phyloP scores from a whole-genome alignment of 768 basidiomycete species.

The Coprinopsis strossmayeri region DNA sequence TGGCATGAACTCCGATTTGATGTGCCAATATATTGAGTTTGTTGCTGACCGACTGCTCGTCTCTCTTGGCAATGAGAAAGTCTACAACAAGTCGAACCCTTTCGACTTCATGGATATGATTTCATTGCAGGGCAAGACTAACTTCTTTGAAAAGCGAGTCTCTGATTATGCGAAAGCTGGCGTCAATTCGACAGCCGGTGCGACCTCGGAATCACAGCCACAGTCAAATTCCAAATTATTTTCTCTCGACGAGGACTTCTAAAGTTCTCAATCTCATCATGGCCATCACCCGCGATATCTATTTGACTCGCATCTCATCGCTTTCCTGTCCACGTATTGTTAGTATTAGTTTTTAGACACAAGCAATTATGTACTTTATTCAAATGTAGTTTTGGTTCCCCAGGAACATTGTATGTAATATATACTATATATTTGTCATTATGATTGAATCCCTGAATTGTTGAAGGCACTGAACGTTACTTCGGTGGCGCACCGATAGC shows the following conservation, averaged over 20 bases:
- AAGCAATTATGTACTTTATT: constrained; percentile 1
- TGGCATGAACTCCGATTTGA: constrained; percentile 87
- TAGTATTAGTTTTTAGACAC: not conserved
- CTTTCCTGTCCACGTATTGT: not conserved
- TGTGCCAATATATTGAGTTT: constrained; percentile 92
- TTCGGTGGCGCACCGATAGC: no score
- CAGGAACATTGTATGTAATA: not conserved
- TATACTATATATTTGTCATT: not conserved
- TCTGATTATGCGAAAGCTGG: constrained; percentile 73
- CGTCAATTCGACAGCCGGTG: constrained; percentile 22
- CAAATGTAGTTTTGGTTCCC: not conserved
- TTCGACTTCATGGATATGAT: constrained; percentile 97
- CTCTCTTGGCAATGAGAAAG: constrained; percentile 81
- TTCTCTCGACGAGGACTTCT: constrained; percentile 28
- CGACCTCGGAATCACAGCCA: not conserved
- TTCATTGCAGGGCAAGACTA: constrained; percentile 93
- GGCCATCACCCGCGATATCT: not conserved
- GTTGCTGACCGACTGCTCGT: constrained; percentile 89
- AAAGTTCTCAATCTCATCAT: constrained; percentile 6
- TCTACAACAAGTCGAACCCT: constrained; percentile 79
- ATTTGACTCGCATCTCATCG: not conserved
- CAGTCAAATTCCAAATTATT: not conserved
- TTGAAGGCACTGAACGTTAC: no score
- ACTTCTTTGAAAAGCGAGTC: constrained; percentile 96
- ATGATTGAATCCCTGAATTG: not conserved